phyloP scores from a whole-genome alignment of 352 stramenopile genomes.

The Globisporangium carolinianum region DNA sequence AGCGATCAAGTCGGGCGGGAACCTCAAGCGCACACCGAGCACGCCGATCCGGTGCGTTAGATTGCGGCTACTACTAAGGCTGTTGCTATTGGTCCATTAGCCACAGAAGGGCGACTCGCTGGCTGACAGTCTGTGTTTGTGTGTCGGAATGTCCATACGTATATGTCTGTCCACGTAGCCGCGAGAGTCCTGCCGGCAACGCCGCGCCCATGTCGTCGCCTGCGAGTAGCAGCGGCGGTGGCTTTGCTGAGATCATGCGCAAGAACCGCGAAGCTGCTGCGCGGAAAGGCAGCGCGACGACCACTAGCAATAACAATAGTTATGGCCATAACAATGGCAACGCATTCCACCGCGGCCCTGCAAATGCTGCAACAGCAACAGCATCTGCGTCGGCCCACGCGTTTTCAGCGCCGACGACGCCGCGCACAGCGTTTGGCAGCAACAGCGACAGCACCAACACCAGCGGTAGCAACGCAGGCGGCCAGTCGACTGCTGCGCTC shows the following conservation, averaged over 20 bases:
- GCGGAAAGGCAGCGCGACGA: conserved; percentile 25
- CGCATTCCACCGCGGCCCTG: conserved; percentile 7
- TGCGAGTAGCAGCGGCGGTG: conserved; percentile 25
- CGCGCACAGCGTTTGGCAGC: conserved; percentile 20
- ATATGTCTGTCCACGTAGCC: conserved; percentile 2
- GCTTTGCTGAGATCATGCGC: conserved; percentile 87
- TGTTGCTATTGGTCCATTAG: too few species aligned
- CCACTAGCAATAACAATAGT: conserved; percentile 11
- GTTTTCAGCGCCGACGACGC: conserved; percentile 52
- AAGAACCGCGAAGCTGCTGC: conserved; percentile 83
- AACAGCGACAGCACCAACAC: conserved; percentile 6
- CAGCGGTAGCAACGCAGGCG: too few species aligned
- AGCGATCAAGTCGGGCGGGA: conserved; percentile 63
- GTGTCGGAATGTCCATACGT: background rate
- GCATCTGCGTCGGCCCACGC: conserved; percentile 6
- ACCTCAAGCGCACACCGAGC: conserved; percentile 46
- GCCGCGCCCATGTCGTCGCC: conserved; percentile 5
- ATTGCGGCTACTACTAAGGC: too few species aligned
- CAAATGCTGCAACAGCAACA: background rate
- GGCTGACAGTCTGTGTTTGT: background rate
- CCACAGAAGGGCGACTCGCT: background rate
- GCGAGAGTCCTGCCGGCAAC: background rate
- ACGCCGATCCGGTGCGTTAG: conserved; percentile 18
- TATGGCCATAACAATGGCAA: background rate
- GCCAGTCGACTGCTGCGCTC: conserved; percentile 11